Evolutionary conservation across 1,284 basidiomycete genomes (phyloP), one percentile per base, ranked within the genome.

Genomic region (Tremellales sp.): DNA sequence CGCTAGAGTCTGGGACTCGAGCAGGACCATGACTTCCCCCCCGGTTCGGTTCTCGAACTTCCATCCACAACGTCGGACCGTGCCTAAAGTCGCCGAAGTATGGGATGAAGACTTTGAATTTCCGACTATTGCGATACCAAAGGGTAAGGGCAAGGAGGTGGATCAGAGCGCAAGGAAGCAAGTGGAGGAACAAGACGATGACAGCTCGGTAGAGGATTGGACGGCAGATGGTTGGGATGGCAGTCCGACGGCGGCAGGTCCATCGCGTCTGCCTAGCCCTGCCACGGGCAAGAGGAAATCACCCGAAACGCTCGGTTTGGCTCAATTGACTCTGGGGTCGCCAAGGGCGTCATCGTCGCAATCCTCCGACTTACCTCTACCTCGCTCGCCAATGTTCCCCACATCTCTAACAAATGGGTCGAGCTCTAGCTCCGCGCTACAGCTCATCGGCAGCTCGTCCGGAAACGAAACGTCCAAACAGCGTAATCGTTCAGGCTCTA

Each of bases 41-140:
- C n/a, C n/a, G n/a, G n/a, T n/a, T n/a, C n/a, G n/a, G n/a, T n/a
- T n/a, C n/a, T n/a, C n/a, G n/a, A n/a, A n/a, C n/a, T n/a, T n/a
- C n/a, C n/a, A n/a, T n/a, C n/a, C n/a, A n/a, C n/a, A n/a, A n/a
- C n/a, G n/a, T n/a, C n/a, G n/a, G n/a, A n/a, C n/a, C n/a, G 13
- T 36, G 19, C 33, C 33, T 24, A 53, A 51, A 43, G 24, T 35
- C 12, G 60, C 67, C 13, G 72, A 72, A 53, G 72, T 72, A 49
- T 74, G 72, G 72, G 72, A 74, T 48, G 70, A 74, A 48, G 72
- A 74, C 46, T 74, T 74, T 49, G 67, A 71, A 49, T 74, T 73
- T 42, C 61, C 59, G 17, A 49, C 52, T 24, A 42, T 22, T 19
- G 43, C 24, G 23, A 25, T 45, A 4, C 43, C 42, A 4, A 51